A percentile compares a stretch with the other conserved stretches of the same genome.
Evolutionary conservation across 768 basidiomycete genomes (phyloP).

Genomic region (Exidia glandulosa): DNA sequence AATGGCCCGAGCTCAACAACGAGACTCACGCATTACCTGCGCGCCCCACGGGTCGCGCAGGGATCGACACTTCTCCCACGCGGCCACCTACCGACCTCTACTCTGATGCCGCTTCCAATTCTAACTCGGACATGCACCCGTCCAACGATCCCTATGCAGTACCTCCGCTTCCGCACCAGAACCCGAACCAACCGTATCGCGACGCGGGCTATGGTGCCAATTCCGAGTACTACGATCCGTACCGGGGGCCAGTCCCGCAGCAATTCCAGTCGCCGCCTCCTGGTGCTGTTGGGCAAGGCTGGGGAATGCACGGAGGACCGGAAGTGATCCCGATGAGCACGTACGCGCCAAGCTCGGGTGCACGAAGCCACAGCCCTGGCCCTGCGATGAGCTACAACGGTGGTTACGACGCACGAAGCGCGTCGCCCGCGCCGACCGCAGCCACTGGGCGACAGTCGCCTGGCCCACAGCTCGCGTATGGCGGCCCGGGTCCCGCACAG

Average conservation of each 20-base stretch:
- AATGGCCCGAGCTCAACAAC: constrained; percentile 77
- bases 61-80: constrained; percentile 30
- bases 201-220: constrained; percentile 32
- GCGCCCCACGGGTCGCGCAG: constrained; percentile 51
- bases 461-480: constrained; percentile 36
- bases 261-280: constrained; percentile 38
- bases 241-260: constrained; percentile 62
- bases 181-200: constrained; percentile 64
- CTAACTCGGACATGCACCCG: constrained; percentile 9
- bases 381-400: constrained; percentile 5
- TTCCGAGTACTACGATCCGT: constrained; percentile 63
- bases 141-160: constrained; percentile 67
- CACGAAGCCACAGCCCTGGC: constrained; percentile 9
- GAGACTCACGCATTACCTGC: constrained; percentile 59
- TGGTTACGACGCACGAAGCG: constrained; percentile 11
- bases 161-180: constrained; percentile 70
- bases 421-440: neutral
- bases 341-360: constrained; percentile 4
- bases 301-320: constrained; percentile 16
- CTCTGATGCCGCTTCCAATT: constrained; percentile 5
- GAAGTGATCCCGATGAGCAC: constrained; percentile 67
- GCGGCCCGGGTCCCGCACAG: constrained; percentile 3
- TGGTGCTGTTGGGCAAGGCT: constrained; percentile 28
- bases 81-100: constrained; percentile 6
- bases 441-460: constrained; percentile 31